Evolutionary conservation across 345 rosid genomes (phyloP), one percentile per base, ranked within the genome.

Genomic region (Passiflora organensis): DNA sequence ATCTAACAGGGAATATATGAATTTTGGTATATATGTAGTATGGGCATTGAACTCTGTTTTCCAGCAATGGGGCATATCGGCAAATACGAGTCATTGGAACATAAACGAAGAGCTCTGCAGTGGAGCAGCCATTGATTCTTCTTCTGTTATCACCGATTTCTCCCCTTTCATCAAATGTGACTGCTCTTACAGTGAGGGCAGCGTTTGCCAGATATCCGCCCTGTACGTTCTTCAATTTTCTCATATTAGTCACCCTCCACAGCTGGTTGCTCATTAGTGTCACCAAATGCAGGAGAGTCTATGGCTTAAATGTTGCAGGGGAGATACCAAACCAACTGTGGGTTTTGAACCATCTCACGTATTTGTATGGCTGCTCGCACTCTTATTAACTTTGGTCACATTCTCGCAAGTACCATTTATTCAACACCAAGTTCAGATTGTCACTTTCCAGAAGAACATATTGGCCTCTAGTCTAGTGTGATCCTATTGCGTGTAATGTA

Each of bases 141-240:
- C 48, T 6, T 58, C 74, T 18, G 6, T 48, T 37, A 67, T 74
- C 32, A 63, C 60, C 55, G 1, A 13, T 10, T 65, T 19, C 72
- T 75, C 79, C 20, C 85, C 87, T 15, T 69, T 76, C 13, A 80
- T 82, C 72, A 78, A 61, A 74, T 84, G 91, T 67, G 79, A 72
- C 52, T 84, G 91, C 53, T 41, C 79, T 59, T 69, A 11, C 41
- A 41, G 12, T 16, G 52, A 23, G 19, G 41, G 45, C 58, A 61
- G 83, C 4, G 25, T 66, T 56, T 75, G 87, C 64, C 87, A 48
- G 59, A 76, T 81, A 37, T 68, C 72, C 4, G 65, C 65, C 3
- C 41, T 66, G 71, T 66, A 51, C 1, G 58, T 25, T 12, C 38
- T 13, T n/a, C 17, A n/a, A n/a, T 17, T 43, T 15, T 15, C 6